These are phyloP conservation scores for Fusarium pseudonygamai DNA, from an alignment of 2,329 filamentous ascomycete species.

Conservation along the genomic window DNA sequence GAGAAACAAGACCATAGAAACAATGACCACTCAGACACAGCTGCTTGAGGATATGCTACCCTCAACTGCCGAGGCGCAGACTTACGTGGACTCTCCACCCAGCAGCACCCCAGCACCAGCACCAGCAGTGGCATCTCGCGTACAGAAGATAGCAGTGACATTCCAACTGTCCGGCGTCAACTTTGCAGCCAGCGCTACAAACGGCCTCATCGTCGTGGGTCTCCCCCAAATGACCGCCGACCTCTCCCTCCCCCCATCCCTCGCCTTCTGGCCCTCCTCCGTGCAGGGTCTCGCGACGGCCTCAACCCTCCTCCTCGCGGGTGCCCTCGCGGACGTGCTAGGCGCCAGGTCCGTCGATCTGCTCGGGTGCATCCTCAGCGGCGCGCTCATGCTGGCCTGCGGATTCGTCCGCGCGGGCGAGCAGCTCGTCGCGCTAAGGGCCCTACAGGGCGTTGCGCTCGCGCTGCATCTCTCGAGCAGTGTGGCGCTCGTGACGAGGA, in stretches of 20 bases:
- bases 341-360: constrained; percentile 48
- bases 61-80: neutral
- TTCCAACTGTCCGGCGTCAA: constrained; percentile 41
- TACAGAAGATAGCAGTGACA: constrained; percentile 34
- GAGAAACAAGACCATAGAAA: neutral
- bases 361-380: constrained; percentile 45
- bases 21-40: constrained; percentile 9
- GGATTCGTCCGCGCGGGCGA: constrained; percentile 45
- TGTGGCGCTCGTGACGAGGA: constrained; percentile 48
- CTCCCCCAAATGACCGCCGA: constrained; percentile 53
- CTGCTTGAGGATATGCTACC: neutral
- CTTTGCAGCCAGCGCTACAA: constrained; percentile 37
- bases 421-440: constrained; percentile 51
- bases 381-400: constrained; percentile 45
- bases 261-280: constrained; percentile 54
- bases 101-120: neutral
- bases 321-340: constrained; percentile 51
- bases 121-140: constrained; percentile 1
- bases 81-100: neutral
- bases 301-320: constrained; percentile 51
- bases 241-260: constrained; percentile 45
- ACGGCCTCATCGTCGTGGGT: constrained; percentile 50
- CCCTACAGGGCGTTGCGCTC: constrained; percentile 51
- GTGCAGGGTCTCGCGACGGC: constrained; percentile 49
- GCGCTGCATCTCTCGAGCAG: constrained; percentile 50